Base-by-base conservation (phyloP, 768 basidiomycete genomes). In the Mycena latifolia region DNA sequence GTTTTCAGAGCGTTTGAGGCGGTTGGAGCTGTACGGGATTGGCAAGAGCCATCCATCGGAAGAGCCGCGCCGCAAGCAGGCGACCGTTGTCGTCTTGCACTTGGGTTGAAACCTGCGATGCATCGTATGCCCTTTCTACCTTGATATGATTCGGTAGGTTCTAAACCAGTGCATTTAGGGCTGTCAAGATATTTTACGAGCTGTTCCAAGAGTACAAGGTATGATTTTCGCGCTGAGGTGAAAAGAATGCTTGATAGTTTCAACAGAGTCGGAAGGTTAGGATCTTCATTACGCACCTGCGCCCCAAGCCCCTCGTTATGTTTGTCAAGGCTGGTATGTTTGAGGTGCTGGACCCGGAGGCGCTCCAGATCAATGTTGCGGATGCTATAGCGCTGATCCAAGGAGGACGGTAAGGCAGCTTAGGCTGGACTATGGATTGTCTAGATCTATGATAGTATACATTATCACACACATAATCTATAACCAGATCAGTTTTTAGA, bases 81-180 rank as follows among this genome's bases (percentile, higher is more conserved):
- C 95, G 7, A 86, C 84, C 15, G 89, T 89, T 3, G 77, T 98
- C 28, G 94, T 98, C 25, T 96, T 99, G 77, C 96, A 99, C 71
- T 85, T 98, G 84, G 90, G 92, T 98, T 5, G 94, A 96, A 63
- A 86, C 83, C n/a, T 90, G 93, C 65, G 97, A 99, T 76, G 95
- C 96, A 8, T 95, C 33, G 33, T 35, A 35, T 14, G 33, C 33
- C 33, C 14, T 35, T 35, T 14, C 33, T 14, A 14, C 33, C 33
- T 14, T 7, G 33, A 35, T 35, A 35, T 14, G 33, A 35, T 14
- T 35, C 33, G 33, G n/a, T n/a, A n/a, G n/a, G n/a, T n/a, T 14
- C 33, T 35, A 35, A 35, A 6, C 14, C 14, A 35, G 14, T 35
- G 33, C 14, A 14, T 35, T 6, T 35, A 35, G 33, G 33, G 33